Percentiles rank a stretch among this genome's conserved stretches.
Evolutionary conservation across 495 filamentous ascomycete species (phyloP).

Genomic region (Pseudoneurospora amorphoporcata): DNA sequence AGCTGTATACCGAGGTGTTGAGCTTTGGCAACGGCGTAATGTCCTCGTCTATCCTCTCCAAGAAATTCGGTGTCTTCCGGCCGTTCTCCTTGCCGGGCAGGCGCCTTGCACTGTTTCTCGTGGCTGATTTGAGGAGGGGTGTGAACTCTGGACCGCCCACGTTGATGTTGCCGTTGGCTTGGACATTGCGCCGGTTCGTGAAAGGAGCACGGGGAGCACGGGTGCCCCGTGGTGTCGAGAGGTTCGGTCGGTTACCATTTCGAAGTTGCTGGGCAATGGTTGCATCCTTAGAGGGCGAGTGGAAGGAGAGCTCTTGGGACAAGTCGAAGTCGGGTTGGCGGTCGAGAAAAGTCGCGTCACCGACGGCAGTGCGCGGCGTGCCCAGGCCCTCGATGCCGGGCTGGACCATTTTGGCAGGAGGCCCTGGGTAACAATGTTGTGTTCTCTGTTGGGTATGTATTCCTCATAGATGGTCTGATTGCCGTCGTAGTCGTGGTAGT

Average conservation of each 20-base stretch:
- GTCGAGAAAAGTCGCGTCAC: slow-evolving; percentile 69
- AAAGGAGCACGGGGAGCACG: slow-evolving; percentile 54
- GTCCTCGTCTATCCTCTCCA: slow-evolving; percentile 52
- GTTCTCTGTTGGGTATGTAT: neutral
- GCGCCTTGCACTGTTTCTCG: slow-evolving; percentile 62
- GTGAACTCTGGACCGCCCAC: slow-evolving; percentile 75
- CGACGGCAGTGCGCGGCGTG: slow-evolving; percentile 67
- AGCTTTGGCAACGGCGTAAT: slow-evolving; percentile 48
- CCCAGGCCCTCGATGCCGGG: slow-evolving; percentile 51
- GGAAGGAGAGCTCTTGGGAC: slow-evolving; percentile 74
- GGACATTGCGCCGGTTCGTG: slow-evolving; percentile 56
- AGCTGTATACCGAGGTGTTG: slow-evolving; percentile 40
- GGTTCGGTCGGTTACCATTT: slow-evolving; percentile 47
- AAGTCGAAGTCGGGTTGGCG: slow-evolving; percentile 63
- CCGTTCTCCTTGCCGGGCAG: slow-evolving; percentile 40
- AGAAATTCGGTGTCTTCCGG: slow-evolving; percentile 57
- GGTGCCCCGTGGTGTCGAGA: slow-evolving; percentile 57
- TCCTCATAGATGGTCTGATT: slow-evolving; percentile 1
- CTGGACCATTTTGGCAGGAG: slow-evolving; percentile 29
- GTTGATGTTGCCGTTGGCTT: slow-evolving; percentile 44
- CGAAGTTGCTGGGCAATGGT: slow-evolving; percentile 59
- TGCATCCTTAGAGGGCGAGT: slow-evolving; percentile 71
- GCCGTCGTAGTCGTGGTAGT: neutral
- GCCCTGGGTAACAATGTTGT: neutral
- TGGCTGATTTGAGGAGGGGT: slow-evolving; percentile 82